Evolutionary conservation across 148 eudicot genomes (phyloP).

Genomic region (Vaccinium darrowii): DNA sequence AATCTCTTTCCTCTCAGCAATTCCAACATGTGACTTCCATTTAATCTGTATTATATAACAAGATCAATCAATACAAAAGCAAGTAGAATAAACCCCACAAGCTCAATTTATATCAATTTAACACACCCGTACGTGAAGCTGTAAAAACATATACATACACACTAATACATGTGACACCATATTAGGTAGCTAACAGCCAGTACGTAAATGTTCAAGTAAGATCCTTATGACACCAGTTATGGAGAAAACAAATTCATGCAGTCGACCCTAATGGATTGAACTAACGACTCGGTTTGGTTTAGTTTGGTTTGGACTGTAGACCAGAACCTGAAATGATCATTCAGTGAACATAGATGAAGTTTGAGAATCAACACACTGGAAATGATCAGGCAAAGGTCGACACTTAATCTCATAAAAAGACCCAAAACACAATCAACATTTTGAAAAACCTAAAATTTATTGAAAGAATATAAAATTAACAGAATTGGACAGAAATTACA

Average conservation of each 20-base stretch:
- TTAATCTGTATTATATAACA: constrained; percentile 42
- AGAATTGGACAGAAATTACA: not conserved
- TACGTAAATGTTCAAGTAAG: not conserved
- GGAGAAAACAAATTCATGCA: not conserved
- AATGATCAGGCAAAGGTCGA: not conserved
- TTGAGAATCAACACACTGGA: not conserved
- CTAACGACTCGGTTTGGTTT: not conserved
- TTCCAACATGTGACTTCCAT: constrained; percentile 66
- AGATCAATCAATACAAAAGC: constrained; percentile 11
- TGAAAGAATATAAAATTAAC: not conserved
- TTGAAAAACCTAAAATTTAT: not conserved
- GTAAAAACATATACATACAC: too few species aligned
- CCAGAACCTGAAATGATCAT: not conserved
- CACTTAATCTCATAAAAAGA: constrained; percentile 3
- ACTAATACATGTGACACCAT: too few species aligned
- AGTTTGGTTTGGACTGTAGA: not conserved
- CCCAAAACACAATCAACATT: not conserved
- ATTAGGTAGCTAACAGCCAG: not conserved
- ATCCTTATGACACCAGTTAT: not conserved
- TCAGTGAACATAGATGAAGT: not conserved
- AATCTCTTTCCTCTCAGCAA: constrained; percentile 77
- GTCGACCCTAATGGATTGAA: not conserved
- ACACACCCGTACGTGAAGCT: too few species aligned
- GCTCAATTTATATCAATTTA: not conserved
- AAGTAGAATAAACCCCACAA: not conserved